Evolutionary conservation across 352 stramenopile species (phyloP).

Genomic region (Globisporangium mamillatum): DNA sequence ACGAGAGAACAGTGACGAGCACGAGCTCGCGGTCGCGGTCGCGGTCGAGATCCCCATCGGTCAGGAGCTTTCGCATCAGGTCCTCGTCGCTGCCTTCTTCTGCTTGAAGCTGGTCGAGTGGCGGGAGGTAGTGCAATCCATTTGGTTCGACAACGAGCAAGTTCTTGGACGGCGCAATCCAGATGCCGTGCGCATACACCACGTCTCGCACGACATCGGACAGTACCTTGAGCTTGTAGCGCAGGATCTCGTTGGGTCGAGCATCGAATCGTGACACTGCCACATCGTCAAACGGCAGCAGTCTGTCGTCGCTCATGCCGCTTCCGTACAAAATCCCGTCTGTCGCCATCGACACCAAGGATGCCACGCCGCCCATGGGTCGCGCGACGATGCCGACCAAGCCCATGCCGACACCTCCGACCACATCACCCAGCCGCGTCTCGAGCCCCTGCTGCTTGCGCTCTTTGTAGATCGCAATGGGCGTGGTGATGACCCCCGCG

Average conservation of each 20-base stretch:
- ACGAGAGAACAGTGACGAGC: slow-evolving; percentile 50
- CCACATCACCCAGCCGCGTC: slow-evolving; percentile 57
- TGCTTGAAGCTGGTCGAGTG: background rate
- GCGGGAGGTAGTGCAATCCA: slow-evolving; percentile 27
- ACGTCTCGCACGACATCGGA: slow-evolving; percentile 47
- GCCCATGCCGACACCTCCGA: slow-evolving; percentile 73
- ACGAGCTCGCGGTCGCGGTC: slow-evolving; percentile 17
- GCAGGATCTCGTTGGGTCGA: slow-evolving; percentile 61
- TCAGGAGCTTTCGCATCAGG: slow-evolving; percentile 30
- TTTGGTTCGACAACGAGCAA: slow-evolving; percentile 19
- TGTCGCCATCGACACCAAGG: slow-evolving; percentile 71
- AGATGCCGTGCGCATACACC: slow-evolving; percentile 64
- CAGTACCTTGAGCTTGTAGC: slow-evolving; percentile 78
- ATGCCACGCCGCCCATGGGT: slow-evolving; percentile 75
- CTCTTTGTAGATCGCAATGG: slow-evolving; percentile 72
- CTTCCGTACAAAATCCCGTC: slow-evolving; percentile 69
- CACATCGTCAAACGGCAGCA: slow-evolving; percentile 28
- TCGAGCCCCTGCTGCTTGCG: slow-evolving; percentile 57
- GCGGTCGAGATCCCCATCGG: slow-evolving; percentile 23
- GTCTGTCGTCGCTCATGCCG: slow-evolving; percentile 38
- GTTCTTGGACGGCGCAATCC: slow-evolving; percentile 35
- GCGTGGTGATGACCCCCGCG: slow-evolving; percentile 72
- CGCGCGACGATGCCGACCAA: slow-evolving; percentile 76
- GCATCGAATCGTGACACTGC: slow-evolving; percentile 38
- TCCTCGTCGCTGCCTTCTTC: slow-evolving; percentile 25